Evolutionary conservation across 768 basidiomycete species (phyloP), one percentile per base, ranked within the genome.

Genomic region (Hygrophorus russula): DNA sequence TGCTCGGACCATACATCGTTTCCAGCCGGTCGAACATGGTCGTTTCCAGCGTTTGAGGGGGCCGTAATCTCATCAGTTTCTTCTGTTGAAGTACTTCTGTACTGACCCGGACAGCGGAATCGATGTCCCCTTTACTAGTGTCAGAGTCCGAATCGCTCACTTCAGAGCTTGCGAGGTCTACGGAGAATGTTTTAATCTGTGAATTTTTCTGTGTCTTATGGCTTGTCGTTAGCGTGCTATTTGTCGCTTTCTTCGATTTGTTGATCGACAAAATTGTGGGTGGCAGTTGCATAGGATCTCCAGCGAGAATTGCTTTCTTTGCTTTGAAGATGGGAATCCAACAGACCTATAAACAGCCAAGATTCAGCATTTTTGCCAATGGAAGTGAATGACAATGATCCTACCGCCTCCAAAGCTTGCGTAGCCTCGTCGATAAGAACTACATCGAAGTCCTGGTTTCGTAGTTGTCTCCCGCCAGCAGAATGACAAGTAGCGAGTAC

Each of bases 371-470:
- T 24, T 24, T 7, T 24, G 24, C 7, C 24, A 24, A 3, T n/a
- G n/a, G 24, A 7, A 3, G 4, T 24, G 24, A 24, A 24, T 24
- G 24, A 24, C 24, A 24, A 24, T 24, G 4, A 17, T 31, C 76
- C 46, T 56, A 92, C 92, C 17, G 92, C 90, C 64, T 99, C 94
- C 11, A 96, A 56, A 3, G 93, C 94, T 59, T 98, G 96, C 0
- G 96, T 97, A 0, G 96, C 96, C 63, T 99, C 96, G 51, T 99
- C 96, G 42, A 99, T 93, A 36, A 99, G 83, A 9, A 92, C 78
- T 0, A 94, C 84, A 56, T 99, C 96, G 54, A 99, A 99, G 1
- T 71, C 62, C 44, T 80, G 71, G 46, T 82, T 76, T 34, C 74
- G 71, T 5, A 98, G 62, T 50, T 93, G 89, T 15, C 83, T 66